phyloP scores from a whole-genome alignment of 1,139 yeast species.

The Taphrina populina region DNA sequence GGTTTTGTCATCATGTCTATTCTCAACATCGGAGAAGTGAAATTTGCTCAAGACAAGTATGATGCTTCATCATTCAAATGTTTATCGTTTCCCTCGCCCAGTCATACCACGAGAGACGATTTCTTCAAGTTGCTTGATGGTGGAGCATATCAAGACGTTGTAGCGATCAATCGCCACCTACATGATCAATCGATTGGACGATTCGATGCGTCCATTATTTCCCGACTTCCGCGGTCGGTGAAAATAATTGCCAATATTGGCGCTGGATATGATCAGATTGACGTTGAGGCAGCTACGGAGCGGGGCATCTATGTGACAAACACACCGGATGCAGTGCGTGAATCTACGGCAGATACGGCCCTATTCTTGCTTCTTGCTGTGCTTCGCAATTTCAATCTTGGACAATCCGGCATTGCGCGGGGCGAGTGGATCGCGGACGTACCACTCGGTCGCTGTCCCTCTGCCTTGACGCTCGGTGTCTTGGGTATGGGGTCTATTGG shows the following conservation, averaged over 20 bases:
- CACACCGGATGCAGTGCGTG: slow-evolving; percentile 69
- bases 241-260: slow-evolving; percentile 24
- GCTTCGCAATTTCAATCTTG: slow-evolving; percentile 48
- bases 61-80: neutral
- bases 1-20: slow-evolving; percentile 14
- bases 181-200: slow-evolving; percentile 26
- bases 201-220: slow-evolving; percentile 20
- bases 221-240: slow-evolving; percentile 16
- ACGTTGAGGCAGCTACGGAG: slow-evolving; percentile 54
- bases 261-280: slow-evolving; percentile 58
- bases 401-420: neutral
- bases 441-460: slow-evolving; percentile 51
- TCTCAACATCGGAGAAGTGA: slow-evolving; percentile 3
- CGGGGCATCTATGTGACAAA: slow-evolving; percentile 64
- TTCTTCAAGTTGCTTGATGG: neutral
- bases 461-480: slow-evolving; percentile 55
- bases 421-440: slow-evolving; percentile 48
- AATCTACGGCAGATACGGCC: slow-evolving; percentile 83
- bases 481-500: slow-evolving; percentile 80
- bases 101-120: neutral
- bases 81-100: slow-evolving; percentile 1
- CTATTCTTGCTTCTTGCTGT: slow-evolving; percentile 65
- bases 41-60: slow-evolving; percentile 6
- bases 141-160: slow-evolving; percentile 9
- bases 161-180: slow-evolving; percentile 19